Percentiles rank a stretch among this genome's conserved stretches.
These are phyloP conservation scores for Aspergillus sp. DNA, from an alignment of 2,329 filamentous ascomycete genomes.

Conservation along the genomic window DNA sequence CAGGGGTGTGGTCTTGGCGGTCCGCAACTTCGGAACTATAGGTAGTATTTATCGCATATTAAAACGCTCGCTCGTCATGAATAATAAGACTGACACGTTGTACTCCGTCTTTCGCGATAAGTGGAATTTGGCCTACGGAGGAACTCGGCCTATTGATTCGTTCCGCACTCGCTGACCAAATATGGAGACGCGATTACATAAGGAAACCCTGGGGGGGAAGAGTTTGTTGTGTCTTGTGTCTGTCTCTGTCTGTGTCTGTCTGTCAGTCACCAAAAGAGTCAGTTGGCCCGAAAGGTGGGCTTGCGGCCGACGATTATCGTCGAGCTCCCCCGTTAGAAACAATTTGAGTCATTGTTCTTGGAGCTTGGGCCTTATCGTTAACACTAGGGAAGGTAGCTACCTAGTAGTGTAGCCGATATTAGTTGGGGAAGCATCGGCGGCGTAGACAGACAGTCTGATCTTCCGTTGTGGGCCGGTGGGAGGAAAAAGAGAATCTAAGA, in stretches of 20 bases:
- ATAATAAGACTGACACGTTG: constrained; percentile 5
- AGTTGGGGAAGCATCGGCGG: constrained; percentile 1
- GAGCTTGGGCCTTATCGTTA: constrained; percentile 2
- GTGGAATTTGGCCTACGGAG: neutral
- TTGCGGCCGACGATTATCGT: neutral
- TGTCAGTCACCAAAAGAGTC: neutral
- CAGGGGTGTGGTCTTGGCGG: neutral
- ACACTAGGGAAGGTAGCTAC: neutral
- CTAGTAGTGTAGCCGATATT: constrained; percentile 1
- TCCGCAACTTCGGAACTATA: neutral
- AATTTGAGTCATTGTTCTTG: neutral
- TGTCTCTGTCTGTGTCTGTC: neutral
- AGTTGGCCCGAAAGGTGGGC: no score
- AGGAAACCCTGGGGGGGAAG: neutral
- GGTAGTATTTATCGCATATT: constrained; percentile 1
- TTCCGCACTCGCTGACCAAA: neutral
- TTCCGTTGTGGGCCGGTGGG: constrained; percentile 1
- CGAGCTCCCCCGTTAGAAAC: neutral
- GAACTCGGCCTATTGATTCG: neutral
- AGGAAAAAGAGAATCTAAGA: no score
- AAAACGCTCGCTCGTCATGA: neutral
- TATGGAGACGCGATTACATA: neutral
- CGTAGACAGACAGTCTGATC: neutral
- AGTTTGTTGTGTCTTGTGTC: neutral
- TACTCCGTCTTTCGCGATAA: neutral